A percentile compares a stretch with the other conserved stretches of the same genome.
These are phyloP conservation scores for Neofusicoccum parvum DNA, from an alignment of 2,329 filamentous ascomycete species.

Conservation along the genomic window DNA sequence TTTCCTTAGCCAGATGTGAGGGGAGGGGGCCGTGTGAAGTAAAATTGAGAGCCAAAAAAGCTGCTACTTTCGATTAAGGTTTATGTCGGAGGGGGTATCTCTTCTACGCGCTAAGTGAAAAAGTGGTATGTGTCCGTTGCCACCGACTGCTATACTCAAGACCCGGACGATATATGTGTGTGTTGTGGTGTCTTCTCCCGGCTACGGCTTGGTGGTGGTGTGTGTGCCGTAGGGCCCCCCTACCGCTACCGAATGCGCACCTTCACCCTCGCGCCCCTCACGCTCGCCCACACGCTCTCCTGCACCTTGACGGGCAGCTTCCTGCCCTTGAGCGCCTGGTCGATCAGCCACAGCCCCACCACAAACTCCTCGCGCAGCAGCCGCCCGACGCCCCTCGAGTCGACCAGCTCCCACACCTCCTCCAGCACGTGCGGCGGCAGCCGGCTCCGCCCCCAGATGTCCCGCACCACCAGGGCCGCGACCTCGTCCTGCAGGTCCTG, in stretches of 20 bases:
- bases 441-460: constrained; percentile 74
- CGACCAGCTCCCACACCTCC: constrained; percentile 77
- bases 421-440: constrained; percentile 69
- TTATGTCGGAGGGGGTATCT: too few species aligned
- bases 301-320: constrained; percentile 73
- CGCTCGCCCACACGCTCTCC: constrained; percentile 77
- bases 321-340: constrained; percentile 76
- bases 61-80: too few species aligned
- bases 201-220: too few species aligned
- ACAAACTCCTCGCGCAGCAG: constrained; percentile 74
- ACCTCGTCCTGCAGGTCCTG: constrained; percentile 48
- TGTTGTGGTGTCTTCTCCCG: too few species aligned
- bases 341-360: constrained; percentile 80
- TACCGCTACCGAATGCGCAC: constrained; percentile 24
- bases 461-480: constrained; percentile 67
- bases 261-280: constrained; percentile 47
- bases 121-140: too few species aligned
- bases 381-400: constrained; percentile 56
- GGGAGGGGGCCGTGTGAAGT: too few species aligned
- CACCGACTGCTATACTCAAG: too few species aligned
- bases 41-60: too few species aligned
- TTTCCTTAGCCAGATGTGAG: too few species aligned
- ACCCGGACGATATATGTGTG: too few species aligned
- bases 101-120: too few species aligned
- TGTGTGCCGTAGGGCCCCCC: background rate